phyloP scores from a whole-genome alignment of 768 basidiomycete species.

The Podaxis sp. region DNA sequence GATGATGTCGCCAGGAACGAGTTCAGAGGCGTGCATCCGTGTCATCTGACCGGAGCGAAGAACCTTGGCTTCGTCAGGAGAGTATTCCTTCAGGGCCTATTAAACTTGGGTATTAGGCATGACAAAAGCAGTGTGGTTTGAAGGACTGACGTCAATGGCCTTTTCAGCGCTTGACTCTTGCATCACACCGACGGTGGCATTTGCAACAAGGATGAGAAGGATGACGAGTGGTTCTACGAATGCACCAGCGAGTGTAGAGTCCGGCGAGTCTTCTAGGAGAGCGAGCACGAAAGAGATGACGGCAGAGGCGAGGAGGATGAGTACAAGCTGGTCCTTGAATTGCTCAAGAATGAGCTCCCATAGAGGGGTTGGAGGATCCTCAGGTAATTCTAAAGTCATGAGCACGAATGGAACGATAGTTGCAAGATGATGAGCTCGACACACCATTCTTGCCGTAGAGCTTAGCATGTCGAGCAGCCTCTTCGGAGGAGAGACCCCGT shows the following conservation, averaged over 20 bases:
- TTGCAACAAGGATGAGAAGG: conserved; percentile 92
- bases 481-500: conserved; percentile 63
- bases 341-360: conserved; percentile 98
- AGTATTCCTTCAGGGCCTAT: conserved; percentile 95
- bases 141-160: conserved; percentile 86
- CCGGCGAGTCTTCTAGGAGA: conserved; percentile 75
- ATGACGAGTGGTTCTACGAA: conserved; percentile 97
- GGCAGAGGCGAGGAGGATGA: conserved; percentile 93
- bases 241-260: conserved; percentile 69
- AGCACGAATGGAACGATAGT: conserved; percentile 9
- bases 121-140: background rate
- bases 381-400: conserved; percentile 72
- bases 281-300: conserved; percentile 93
- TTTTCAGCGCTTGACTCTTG: conserved; percentile 96
- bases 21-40: conserved; percentile 81
- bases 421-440: conserved; percentile 18
- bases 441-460: conserved; percentile 86
- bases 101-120: conserved; percentile 14
- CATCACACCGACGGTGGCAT: conserved; percentile 96
- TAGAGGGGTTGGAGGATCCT: conserved; percentile 86
- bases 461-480: conserved; percentile 71
- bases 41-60: conserved; percentile 67
- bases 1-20: conserved; percentile 95
- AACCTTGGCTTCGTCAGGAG: conserved; percentile 94
- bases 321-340: conserved; percentile 98